Conservation (phyloP, 2,329 filamentous ascomycete genomes). For the Neonectria faginata region DNA sequence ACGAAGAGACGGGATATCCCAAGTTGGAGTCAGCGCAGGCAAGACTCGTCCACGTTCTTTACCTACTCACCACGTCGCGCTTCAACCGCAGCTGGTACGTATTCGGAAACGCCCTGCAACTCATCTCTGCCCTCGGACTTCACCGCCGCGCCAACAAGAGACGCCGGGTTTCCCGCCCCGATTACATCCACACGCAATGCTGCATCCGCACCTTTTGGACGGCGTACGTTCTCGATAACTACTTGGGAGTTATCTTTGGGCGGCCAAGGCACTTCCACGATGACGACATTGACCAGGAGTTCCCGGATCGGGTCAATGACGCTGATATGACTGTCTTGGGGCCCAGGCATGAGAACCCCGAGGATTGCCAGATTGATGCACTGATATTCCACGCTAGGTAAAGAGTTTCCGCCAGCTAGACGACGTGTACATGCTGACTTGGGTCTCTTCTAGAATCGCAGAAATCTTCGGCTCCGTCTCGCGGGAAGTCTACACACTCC, state of each 20-base stretch:
- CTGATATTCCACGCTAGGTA: slow-evolving; percentile 59
- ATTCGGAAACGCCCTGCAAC: slow-evolving; percentile 67
- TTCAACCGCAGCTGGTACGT: slow-evolving; percentile 72
- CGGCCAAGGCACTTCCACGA: slow-evolving; percentile 71
- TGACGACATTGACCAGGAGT: slow-evolving; percentile 71
- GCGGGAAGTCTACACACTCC: slow-evolving; percentile 55
- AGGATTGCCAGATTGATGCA: slow-evolving; percentile 64
- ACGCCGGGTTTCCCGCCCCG: slow-evolving; percentile 33
- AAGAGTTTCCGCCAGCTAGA: background rate
- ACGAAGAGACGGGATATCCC: slow-evolving; percentile 64
- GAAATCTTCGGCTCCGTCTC: slow-evolving; percentile 55
- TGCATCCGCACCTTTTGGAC: slow-evolving; percentile 71
- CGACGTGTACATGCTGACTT: background rate
- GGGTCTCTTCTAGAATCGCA: slow-evolving; percentile 45
- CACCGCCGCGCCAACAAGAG: slow-evolving; percentile 44
- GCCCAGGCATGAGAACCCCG: slow-evolving; percentile 42
- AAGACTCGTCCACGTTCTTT: slow-evolving; percentile 67
- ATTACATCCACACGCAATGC: slow-evolving; percentile 63
- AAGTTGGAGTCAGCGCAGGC: slow-evolving; percentile 68
- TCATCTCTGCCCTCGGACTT: slow-evolving; percentile 59
- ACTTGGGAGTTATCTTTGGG: slow-evolving; percentile 72
- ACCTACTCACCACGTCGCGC: slow-evolving; percentile 67
- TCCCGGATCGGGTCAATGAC: slow-evolving; percentile 68
- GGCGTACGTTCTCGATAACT: slow-evolving; percentile 71
- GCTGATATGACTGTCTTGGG: slow-evolving; percentile 64